Percentiles rank a stretch among this genome's conserved stretches.
Conservation (phyloP, 2,329 filamentous ascomycete species). For the Biscogniauxia sp. region DNA sequence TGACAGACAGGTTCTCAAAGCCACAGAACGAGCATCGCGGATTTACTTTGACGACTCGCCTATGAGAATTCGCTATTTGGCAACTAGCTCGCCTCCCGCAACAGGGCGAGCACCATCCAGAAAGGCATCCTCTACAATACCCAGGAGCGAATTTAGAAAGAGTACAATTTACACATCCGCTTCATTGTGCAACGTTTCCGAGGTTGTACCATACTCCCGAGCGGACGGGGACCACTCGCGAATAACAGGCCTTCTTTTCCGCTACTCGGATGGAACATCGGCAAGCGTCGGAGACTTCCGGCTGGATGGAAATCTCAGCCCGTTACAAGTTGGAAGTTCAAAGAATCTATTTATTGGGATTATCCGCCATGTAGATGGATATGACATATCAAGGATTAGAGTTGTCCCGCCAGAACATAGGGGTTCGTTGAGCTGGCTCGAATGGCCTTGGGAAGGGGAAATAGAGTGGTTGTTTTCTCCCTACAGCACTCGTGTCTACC, state of each 20-base stretch:
- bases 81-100: not conserved
- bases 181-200: not conserved
- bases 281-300: not conserved
- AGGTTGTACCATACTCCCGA: not conserved
- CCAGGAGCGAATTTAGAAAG: not conserved
- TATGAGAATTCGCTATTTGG: not conserved
- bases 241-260: not conserved
- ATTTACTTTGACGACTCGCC: not conserved
- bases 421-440: not conserved
- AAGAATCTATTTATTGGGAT: not conserved
- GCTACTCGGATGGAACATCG: not conserved
- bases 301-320: not conserved
- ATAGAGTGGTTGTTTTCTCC: not conserved
- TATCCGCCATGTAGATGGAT: not conserved
- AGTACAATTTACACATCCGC: not conserved
- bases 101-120: not conserved
- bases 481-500: not conserved
- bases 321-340: not conserved
- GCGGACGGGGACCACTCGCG: not conserved
- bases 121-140: not conserved
- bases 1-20: not conserved
- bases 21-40: not conserved
- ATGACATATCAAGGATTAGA: not conserved
- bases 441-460: not conserved
- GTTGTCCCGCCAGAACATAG: not conserved